These are phyloP conservation scores for Aspergillus panamensis DNA, from an alignment of 495 filamentous ascomycete species.

Conservation along the genomic window DNA sequence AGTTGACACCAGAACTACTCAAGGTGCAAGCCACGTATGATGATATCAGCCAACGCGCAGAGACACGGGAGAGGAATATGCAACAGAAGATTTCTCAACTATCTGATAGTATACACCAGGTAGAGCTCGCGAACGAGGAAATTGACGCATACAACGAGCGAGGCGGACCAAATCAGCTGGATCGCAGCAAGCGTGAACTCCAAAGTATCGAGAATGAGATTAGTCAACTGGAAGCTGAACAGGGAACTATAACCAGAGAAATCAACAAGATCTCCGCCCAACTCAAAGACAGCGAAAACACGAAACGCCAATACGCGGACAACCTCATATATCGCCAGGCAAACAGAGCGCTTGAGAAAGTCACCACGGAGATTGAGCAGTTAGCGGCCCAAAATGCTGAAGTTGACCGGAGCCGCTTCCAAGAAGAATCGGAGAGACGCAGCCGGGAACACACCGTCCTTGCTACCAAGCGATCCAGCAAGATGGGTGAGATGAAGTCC, in stretches of 20 bases:
- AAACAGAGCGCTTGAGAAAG: conserved; percentile 59
- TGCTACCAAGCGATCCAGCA: conserved; percentile 53
- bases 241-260: conserved; percentile 58
- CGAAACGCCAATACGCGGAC: conserved; percentile 76
- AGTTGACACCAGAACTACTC: conserved; percentile 65
- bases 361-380: conserved; percentile 67
- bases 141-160: conserved; percentile 77
- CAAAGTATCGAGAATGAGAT: conserved; percentile 63
- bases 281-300: conserved; percentile 71
- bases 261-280: conserved; percentile 77
- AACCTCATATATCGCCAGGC: conserved; percentile 81
- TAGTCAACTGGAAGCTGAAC: conserved; percentile 60
- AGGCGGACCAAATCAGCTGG: conserved; percentile 70
- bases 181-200: conserved; percentile 65
- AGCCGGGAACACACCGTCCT: conserved; percentile 58
- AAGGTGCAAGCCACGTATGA: conserved; percentile 71
- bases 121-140: conserved; percentile 67
- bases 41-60: conserved; percentile 67
- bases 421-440: conserved; percentile 61
- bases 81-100: conserved; percentile 68
- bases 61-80: conserved; percentile 68
- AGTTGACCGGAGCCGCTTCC: conserved; percentile 72
- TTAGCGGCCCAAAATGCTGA: conserved; percentile 78
- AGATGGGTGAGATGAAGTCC: conserved; percentile 69
- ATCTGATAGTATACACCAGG: conserved; percentile 67